Base-by-base conservation (phyloP, 2,329 filamentous ascomycete genomes). In the Ustilaginoidea virens region DNA sequence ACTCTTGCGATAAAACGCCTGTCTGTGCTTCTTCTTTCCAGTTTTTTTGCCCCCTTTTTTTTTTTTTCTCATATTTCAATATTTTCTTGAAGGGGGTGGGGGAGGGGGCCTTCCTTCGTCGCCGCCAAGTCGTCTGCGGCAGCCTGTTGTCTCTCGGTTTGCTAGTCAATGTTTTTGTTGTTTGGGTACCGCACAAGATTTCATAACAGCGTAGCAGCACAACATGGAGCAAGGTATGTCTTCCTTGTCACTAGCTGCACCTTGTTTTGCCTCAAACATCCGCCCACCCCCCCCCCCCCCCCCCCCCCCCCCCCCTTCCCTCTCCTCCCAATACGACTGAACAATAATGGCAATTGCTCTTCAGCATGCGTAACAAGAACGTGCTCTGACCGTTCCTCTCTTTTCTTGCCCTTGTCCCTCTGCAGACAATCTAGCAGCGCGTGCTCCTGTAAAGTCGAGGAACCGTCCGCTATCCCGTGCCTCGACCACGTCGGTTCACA, bases 401-500 rank as follows among this genome's bases (percentile, higher is more conserved):
- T 29, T 27, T 20, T 20, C 25, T 21, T 19, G n/a, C n/a, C n/a
- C n/a, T n/a, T n/a, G n/a, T n/a, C n/a, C n/a, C 10, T 35, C n/a
- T 18, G 19, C 42, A 43, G 42, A 53, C 33, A 49, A 40, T 32
- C 33, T 42, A 37, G 37, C 44, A 37, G 38, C 45, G 28, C 49
- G 47, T 40, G 45, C 45, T 30, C 41, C 42, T 28, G 40, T 44
- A 36, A 59, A 62, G 41, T 49, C 59, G 26, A 56, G 58, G 42
- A 65, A 61, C 46, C 60, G 66, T 36, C 56, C 66, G 20, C 56
- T 61, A 33, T 71, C 66, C 28, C 58, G 63, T 41, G 67, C 60
- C 29, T 71, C 66, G 18, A 71, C 66, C 17, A 60, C 65, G 14
- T 71, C 67, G 9, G 58, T 68, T 29, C 66, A 68, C 40, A 70